Percentiles rank a stretch among this genome's conserved stretches.
Evolutionary conservation across 768 basidiomycete genomes (phyloP).

Genomic region (Gloeostereum incarnatum): DNA sequence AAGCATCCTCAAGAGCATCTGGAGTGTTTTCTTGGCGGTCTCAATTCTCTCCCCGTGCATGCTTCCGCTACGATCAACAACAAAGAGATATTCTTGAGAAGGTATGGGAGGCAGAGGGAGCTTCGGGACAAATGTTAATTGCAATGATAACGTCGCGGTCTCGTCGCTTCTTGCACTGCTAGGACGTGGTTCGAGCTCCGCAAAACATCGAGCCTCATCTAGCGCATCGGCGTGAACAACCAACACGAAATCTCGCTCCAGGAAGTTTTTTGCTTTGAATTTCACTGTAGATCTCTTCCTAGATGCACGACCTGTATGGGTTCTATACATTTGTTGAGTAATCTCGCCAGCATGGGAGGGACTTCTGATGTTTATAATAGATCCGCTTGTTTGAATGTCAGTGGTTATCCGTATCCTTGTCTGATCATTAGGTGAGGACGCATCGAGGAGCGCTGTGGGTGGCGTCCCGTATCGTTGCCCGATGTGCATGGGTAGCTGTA

Average conservation of each 20-base stretch:
- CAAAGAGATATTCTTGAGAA: conserved; percentile 49
- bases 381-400: conserved; percentile 41
- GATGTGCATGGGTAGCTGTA: conserved; percentile 43
- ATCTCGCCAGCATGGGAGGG: conserved; percentile 33
- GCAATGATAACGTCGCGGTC: conserved; percentile 34
- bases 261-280: conserved; percentile 29
- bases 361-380: conserved; percentile 28
- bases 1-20: conserved; percentile 38
- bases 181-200: conserved; percentile 33
- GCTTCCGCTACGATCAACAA: conserved; percentile 50
- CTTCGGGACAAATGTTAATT: conserved; percentile 45
- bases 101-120: conserved; percentile 30
- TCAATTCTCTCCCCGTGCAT: conserved; percentile 34
- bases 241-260: conserved; percentile 42
- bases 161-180: conserved; percentile 12
- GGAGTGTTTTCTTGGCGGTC: conserved; percentile 37
- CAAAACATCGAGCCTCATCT: conserved; percentile 48
- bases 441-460: conserved; percentile 24
- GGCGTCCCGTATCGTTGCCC: conserved; percentile 43
- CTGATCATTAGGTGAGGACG: conserved; percentile 15
- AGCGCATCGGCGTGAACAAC: conserved; percentile 36
- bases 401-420: conserved; percentile 30
- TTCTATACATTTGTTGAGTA: conserved; percentile 21
- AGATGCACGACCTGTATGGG: conserved; percentile 22
- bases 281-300: conserved; percentile 28